phyloP scores from a whole-genome alignment of 2,329 filamentous ascomycete genomes.

The Zymoseptoria passerinii region DNA sequence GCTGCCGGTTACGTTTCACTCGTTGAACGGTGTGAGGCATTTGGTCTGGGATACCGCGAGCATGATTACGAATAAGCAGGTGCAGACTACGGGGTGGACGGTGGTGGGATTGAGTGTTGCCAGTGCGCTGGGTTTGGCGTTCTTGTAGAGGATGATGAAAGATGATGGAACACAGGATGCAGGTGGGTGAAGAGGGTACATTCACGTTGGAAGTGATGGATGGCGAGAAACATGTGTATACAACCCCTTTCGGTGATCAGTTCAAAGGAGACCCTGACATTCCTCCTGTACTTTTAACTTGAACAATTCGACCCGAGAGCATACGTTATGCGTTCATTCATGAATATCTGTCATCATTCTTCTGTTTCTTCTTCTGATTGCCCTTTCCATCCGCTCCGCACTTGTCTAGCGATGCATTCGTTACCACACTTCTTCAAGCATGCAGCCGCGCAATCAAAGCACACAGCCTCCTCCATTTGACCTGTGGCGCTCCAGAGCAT shows the following conservation, averaged over 20 bases:
- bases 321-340: background rate
- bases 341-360: background rate
- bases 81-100: slow-evolving; percentile 57
- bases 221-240: background rate
- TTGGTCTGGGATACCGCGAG: slow-evolving; percentile 60
- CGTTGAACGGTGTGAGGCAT: slow-evolving; percentile 62
- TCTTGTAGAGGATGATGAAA: slow-evolving; percentile 19
- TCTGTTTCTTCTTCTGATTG: background rate
- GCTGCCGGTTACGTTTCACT: slow-evolving; percentile 60
- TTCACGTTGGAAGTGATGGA: background rate
- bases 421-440: background rate
- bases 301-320: too few relatives aligned
- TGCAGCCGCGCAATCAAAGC: background rate
- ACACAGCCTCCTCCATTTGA: background rate
- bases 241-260: too few relatives aligned
- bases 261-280: too few relatives aligned
- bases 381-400: background rate
- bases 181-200: background rate
- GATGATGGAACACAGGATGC: background rate
- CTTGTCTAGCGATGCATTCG: background rate
- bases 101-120: slow-evolving; percentile 50
- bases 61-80: slow-evolving; percentile 54
- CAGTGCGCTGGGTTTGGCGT: slow-evolving; percentile 42
- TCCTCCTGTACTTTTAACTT: too few relatives aligned
- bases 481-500: background rate